A percentile compares a stretch with the other conserved stretches of the same genome.
Conservation (phyloP, 2,329 filamentous ascomycete species). For the Penicillium sp. region DNA sequence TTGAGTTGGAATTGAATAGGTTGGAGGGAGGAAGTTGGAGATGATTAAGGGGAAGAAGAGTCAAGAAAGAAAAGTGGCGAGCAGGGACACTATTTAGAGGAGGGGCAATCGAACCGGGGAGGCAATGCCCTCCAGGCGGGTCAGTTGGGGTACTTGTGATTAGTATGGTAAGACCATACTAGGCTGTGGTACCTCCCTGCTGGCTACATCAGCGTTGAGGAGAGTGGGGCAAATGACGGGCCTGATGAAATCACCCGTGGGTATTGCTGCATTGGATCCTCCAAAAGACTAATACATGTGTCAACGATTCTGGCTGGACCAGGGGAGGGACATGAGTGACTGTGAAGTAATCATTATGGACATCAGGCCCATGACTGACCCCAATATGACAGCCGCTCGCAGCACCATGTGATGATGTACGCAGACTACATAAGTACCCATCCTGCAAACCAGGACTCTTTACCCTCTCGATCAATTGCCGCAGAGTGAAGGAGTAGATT, state of each 20-base stretch:
- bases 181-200: constrained; percentile 13
- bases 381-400: too few relatives aligned
- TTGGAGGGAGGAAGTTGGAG: constrained; percentile 1
- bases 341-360: not conserved
- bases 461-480: too few relatives aligned
- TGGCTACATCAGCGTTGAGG: constrained; percentile 9
- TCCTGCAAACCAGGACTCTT: too few relatives aligned
- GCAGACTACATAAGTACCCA: too few relatives aligned
- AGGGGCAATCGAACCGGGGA: constrained; percentile 12
- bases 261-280: not conserved
- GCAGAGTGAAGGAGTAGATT: too few relatives aligned
- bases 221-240: constrained; percentile 23
- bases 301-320: not conserved
- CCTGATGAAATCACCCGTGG: constrained; percentile 16
- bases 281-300: not conserved
- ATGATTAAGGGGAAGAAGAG: constrained; percentile 9
- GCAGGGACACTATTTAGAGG: constrained; percentile 18
- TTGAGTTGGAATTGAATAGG: constrained; percentile 1
- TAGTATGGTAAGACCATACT: constrained; percentile 8
- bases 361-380: too few relatives aligned
- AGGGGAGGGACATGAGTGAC: too few relatives aligned
- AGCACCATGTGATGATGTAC: too few relatives aligned
- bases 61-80: constrained; percentile 17
- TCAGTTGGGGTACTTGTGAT: constrained; percentile 9
- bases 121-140: not conserved